phyloP scores from a whole-genome alignment of 208 protist species.

The Acanthamoeba sp. region DNA sequence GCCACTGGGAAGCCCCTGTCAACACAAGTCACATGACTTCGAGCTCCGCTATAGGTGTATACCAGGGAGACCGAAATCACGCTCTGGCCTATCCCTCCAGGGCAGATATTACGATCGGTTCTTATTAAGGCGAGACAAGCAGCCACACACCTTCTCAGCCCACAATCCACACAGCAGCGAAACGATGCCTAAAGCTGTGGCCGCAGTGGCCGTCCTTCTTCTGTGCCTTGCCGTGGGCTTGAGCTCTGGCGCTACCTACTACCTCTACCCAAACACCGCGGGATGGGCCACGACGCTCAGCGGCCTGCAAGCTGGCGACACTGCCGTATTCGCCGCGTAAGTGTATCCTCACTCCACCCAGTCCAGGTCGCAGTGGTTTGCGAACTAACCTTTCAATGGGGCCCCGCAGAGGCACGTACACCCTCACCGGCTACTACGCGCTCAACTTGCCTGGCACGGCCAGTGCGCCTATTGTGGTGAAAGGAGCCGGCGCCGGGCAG shows the following conservation, averaged over 20 bases:
- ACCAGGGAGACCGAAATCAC: no score
- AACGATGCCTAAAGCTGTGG: no score
- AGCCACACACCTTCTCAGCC: no score
- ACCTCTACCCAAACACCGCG: neutral
- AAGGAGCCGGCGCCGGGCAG: neutral
- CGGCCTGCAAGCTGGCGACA: neutral
- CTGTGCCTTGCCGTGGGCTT: neutral
- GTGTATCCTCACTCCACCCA: neutral
- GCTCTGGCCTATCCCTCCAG: no score
- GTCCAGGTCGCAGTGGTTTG: no score
- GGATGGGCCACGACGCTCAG: neutral
- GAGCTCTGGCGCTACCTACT: neutral
- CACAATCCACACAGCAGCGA: no score
- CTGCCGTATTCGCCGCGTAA: neutral
- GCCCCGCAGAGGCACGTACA: constrained; percentile 13
- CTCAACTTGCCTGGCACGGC: neutral
- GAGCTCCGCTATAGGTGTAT: no score
- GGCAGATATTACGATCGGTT: no score
- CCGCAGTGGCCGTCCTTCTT: neutral
- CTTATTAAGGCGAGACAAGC: no score
- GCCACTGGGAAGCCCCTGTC: no score
- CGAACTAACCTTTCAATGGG: no score
- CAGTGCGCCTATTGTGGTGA: neutral
- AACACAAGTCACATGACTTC: no score
- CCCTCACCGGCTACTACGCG: neutral